Evolutionary conservation across 2,329 filamentous ascomycete species (phyloP).

Genomic region (Fusarium armeniacum): DNA sequence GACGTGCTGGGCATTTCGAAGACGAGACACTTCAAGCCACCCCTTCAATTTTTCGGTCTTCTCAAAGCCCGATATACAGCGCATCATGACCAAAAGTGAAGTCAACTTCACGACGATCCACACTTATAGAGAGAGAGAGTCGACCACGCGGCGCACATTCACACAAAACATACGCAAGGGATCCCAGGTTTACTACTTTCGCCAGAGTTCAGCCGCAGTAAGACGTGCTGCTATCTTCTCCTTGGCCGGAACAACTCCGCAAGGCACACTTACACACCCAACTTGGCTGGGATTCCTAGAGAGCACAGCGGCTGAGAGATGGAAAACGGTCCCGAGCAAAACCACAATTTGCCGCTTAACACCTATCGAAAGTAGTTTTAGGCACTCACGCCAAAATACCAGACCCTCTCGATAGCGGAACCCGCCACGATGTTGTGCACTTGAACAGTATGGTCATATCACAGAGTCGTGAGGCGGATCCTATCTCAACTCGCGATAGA

Average conservation of each 20-base stretch:
- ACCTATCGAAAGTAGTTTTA: slow-evolving; percentile 41
- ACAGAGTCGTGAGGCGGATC: slow-evolving; percentile 46
- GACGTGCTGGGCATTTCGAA: slow-evolving; percentile 11
- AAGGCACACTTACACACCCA: slow-evolving; percentile 26
- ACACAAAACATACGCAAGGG: slow-evolving; percentile 38
- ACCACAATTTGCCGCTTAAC: slow-evolving; percentile 29
- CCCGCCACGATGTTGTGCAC: slow-evolving; percentile 37
- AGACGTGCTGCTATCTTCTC: slow-evolving; percentile 20
- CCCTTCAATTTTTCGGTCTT: slow-evolving; percentile 16
- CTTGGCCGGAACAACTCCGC: slow-evolving; percentile 38
- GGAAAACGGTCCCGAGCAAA: slow-evolving; percentile 33
- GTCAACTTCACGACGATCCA: slow-evolving; percentile 42
- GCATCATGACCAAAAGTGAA: slow-evolving; percentile 30
- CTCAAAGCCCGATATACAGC: slow-evolving; percentile 19
- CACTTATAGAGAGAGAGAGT: slow-evolving; percentile 40
- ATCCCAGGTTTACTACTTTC: slow-evolving; percentile 28
- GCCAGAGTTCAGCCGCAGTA: slow-evolving; percentile 20
- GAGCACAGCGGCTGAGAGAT: slow-evolving; percentile 24
- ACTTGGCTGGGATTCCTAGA: slow-evolving; percentile 1
- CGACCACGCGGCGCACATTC: slow-evolving; percentile 15
- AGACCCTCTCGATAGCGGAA: slow-evolving; percentile 44
- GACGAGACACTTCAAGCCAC: slow-evolving; percentile 25
- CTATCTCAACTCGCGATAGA: slow-evolving; percentile 35
- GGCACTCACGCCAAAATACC: slow-evolving; percentile 39
- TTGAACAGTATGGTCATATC: slow-evolving; percentile 31